Evolutionary conservation across 179 eudicot genomes (phyloP).

Genomic region (Beta macrorhiza): DNA sequence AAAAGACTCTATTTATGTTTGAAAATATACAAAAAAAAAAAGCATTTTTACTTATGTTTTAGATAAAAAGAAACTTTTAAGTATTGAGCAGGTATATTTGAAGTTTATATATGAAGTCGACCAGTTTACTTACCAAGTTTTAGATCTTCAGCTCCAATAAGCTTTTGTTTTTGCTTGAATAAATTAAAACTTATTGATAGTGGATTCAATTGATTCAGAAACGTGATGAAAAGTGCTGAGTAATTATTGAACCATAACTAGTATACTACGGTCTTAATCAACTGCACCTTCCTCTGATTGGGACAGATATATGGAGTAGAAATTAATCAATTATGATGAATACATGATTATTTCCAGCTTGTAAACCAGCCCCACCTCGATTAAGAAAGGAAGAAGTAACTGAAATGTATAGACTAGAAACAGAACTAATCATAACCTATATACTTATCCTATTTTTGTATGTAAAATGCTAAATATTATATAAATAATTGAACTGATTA

Average conservation of each 20-base stretch:
- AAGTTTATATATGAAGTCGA: too few species aligned
- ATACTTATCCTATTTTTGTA: background rate
- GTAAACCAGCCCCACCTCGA: constrained; percentile 9
- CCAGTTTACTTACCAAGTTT: too few species aligned
- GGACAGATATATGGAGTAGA: background rate
- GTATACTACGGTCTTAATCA: constrained; percentile 13
- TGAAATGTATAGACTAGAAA: background rate
- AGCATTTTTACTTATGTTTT: too few species aligned
- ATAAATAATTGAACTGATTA: background rate
- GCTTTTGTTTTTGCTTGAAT: too few species aligned
- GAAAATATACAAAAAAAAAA: too few species aligned
- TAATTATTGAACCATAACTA: background rate
- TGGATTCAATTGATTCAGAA: background rate
- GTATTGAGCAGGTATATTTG: too few species aligned
- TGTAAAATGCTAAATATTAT: background rate
- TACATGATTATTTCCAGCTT: constrained; percentile 19
- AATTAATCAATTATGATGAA: constrained; percentile 4
- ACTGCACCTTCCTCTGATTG: constrained; percentile 7
- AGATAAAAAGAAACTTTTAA: too few species aligned
- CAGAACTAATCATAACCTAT: background rate
- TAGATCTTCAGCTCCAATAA: too few species aligned
- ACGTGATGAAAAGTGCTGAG: constrained; percentile 7
- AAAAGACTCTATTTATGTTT: too few species aligned
- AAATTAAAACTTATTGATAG: background rate
- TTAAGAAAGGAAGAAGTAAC: background rate